These are phyloP conservation scores for Coemansia sp. DNA, from an alignment of 192 early-diverging fungal genomes.

Conservation along the genomic window DNA sequence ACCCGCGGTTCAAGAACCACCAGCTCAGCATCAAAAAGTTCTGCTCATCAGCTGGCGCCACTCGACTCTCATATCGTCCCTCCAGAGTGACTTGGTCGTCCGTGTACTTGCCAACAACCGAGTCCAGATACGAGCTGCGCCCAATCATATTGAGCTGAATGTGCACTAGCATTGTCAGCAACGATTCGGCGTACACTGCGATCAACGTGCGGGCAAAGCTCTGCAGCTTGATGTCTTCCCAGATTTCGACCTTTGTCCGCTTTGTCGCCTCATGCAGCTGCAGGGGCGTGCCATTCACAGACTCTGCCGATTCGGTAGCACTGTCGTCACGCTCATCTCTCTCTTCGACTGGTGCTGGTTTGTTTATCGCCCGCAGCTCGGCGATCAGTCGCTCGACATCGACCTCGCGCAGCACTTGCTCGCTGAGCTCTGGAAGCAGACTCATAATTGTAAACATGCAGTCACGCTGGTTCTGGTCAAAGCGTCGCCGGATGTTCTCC, in stretches of 20 bases:
- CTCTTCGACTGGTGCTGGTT: background rate
- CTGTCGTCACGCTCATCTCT: too few relatives aligned
- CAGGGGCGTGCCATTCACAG: background rate
- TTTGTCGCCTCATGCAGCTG: conserved; percentile 11
- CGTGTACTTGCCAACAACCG: conserved; percentile 55
- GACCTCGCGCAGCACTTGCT: conserved; percentile 72
- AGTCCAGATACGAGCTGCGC: conserved; percentile 82
- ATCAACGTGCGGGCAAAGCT: conserved; percentile 88
- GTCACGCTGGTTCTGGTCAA: conserved; percentile 94
- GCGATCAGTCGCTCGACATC: conserved; percentile 71
- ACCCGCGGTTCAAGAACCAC: conserved; percentile 89
- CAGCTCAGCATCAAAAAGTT: conserved; percentile 88
- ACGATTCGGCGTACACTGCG: conserved; percentile 80
- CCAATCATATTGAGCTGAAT: conserved; percentile 91
- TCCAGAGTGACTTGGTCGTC: conserved; percentile 22
- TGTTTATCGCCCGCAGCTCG: conserved; percentile 51
- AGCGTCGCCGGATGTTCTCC: conserved; percentile 78
- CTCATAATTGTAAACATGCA: conserved; percentile 83
- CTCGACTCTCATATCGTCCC: conserved; percentile 24
- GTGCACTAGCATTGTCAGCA: conserved; percentile 82
- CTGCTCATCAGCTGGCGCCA: conserved; percentile 60
- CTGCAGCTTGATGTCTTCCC: conserved; percentile 87
- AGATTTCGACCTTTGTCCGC: conserved; percentile 70
- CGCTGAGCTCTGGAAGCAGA: conserved; percentile 76
- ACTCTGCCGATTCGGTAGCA: background rate